Percentiles rank a stretch among this genome's conserved stretches.
Conservation (phyloP, 2,329 filamentous ascomycete species). For the Cryphonectria naterciae region DNA sequence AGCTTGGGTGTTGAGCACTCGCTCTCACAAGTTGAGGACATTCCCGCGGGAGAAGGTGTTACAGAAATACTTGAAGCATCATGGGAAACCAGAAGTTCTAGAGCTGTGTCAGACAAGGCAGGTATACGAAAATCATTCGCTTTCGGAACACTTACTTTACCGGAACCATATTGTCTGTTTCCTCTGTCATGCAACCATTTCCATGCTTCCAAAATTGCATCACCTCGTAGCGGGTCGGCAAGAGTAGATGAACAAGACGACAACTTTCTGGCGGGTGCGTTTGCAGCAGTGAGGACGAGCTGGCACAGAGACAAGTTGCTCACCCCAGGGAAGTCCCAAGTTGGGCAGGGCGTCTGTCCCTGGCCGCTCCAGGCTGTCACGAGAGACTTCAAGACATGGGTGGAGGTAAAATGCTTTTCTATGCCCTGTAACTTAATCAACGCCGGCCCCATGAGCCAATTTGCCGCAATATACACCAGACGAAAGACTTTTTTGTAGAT, state of each 20-base stretch:
- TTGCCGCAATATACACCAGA: neutral
- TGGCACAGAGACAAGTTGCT: neutral
- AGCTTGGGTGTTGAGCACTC: slow-evolving; percentile 50
- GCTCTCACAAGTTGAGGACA: slow-evolving; percentile 61
- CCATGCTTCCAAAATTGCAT: neutral
- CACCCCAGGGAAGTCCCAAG: neutral
- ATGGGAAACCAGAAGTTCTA: slow-evolving; percentile 67
- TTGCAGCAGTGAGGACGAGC: neutral
- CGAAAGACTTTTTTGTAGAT: slow-evolving; percentile 2
- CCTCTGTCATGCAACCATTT: slow-evolving; percentile 32
- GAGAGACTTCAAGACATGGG: neutral
- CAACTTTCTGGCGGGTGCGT: neutral
- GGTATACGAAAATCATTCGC: neutral
- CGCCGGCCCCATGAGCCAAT: slow-evolving; percentile 1
- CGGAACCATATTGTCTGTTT: slow-evolving; percentile 44
- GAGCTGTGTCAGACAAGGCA: slow-evolving; percentile 22
- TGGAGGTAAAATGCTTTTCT: slow-evolving; percentile 4
- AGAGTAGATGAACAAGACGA: neutral
- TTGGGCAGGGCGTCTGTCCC: neutral
- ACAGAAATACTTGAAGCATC: slow-evolving; percentile 67
- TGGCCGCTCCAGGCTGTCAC: neutral
- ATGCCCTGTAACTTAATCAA: slow-evolving; percentile 2
- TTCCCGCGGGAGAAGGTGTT: slow-evolving; percentile 60
- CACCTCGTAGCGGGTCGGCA: neutral
- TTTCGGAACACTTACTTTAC: slow-evolving; percentile 28